Percentiles rank a stretch among this genome's conserved stretches.
These are phyloP conservation scores for Auricularia cornea DNA, from an alignment of 768 basidiomycete genomes.

Conservation along the genomic window DNA sequence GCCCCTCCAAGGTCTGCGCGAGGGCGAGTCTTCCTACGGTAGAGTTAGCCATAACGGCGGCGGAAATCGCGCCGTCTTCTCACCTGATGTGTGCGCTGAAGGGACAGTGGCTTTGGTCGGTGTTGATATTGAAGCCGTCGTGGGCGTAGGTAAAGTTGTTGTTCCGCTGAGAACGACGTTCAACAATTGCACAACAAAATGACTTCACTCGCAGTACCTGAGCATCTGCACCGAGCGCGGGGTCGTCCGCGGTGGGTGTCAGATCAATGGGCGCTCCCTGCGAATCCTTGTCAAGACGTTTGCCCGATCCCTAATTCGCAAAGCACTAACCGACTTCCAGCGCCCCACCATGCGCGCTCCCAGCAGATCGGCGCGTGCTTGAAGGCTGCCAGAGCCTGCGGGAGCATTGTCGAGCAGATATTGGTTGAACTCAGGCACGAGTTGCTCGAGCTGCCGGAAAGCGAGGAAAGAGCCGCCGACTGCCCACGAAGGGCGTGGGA, in stretches of 20 bases:
- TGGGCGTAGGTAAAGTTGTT: constrained; percentile 1
- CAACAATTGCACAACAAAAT: neutral
- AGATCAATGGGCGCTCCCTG: constrained; percentile 3
- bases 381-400: neutral
- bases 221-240: neutral
- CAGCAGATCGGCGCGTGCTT: neutral
- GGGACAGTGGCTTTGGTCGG: constrained; percentile 1
- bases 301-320: neutral
- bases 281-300: neutral
- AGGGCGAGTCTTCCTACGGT: neutral
- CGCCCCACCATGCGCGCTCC: constrained; percentile 5
- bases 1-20: neutral
- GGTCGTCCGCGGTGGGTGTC: constrained; percentile 1
- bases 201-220: neutral
- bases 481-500: constrained; percentile 17
- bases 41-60: too few relatives aligned
- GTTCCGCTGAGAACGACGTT: neutral
- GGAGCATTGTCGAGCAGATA: constrained; percentile 2
- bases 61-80: too few relatives aligned
- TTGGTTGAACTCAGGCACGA: constrained; percentile 6
- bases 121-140: neutral
- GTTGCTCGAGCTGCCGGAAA: constrained; percentile 7
- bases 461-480: constrained; percentile 6
- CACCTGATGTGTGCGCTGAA: constrained; percentile 2
- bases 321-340: constrained; percentile 4